Evolutionary conservation across 495 filamentous ascomycete genomes (phyloP), one percentile per base, ranked within the genome.

Genomic region (Penicillium subrubescens): DNA sequence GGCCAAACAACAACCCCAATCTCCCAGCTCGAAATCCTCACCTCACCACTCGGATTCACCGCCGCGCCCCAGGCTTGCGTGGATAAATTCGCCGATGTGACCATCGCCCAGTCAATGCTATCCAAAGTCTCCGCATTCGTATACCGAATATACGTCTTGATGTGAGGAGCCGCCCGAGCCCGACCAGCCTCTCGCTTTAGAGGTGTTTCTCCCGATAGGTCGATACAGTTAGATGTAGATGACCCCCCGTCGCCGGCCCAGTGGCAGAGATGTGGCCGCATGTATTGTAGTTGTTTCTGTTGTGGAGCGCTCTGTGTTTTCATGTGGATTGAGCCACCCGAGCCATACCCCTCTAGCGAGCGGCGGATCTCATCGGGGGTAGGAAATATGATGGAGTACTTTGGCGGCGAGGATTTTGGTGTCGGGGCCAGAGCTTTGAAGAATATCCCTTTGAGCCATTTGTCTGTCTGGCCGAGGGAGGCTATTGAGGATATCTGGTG

Each of bases 11-110:
- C 69, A 5, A 97, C 92, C 0, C 93, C 93, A 48, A 92, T 84
- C 74, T 97, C 93, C 77, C 90, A 97, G 41, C 91, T 95, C 64
- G 87, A 88, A 23, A 96, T 85, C 17, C 87, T 82, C 11, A 92
- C 81, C 69, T 91, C 84, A 3, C 85, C 85, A 12, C 74, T 70
- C 8, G 75, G 66, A 59, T 84, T 85, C 8, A 73, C 53, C 17
- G 78, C 79, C 17, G 87, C 84, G n/a, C 93, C 93, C 93, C 93
- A 97, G 0, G 93, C 93, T 71, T 97, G 93, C 60, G 87, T 96
- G 0, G 91, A 94, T 5, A 97, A 75, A 67, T 97, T 97, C 15
- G 93, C 92, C 10, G 90, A 92, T 1, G 92, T 93, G 8, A 95
- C 70, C 67, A 97, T 83, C 21, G 92, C 92, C 93, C 93, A 97